phyloP scores from a whole-genome alignment of 208 protist genomes.

The Trypanosoma mega region DNA sequence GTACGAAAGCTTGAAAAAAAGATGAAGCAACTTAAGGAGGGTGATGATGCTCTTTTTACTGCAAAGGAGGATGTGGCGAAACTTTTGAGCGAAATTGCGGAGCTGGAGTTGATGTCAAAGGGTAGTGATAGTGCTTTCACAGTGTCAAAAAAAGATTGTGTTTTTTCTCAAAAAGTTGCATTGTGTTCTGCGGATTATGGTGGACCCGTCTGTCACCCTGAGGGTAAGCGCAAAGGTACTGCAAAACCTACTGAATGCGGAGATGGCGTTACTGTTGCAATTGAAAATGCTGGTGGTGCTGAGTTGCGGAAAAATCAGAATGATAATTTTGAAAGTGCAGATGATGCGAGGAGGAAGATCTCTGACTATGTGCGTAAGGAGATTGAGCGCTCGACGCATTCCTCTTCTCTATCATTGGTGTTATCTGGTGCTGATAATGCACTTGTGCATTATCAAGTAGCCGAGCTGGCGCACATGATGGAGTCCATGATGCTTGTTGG shows the following conservation, averaged over 20 bases:
- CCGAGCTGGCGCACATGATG: conserved; percentile 70
- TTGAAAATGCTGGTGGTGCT: conserved; percentile 18
- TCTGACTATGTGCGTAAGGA: neutral
- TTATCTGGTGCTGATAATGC: neutral
- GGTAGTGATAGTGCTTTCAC: neutral
- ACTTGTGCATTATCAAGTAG: conserved; percentile 70
- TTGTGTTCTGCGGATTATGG: too few relatives aligned
- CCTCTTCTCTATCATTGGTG: neutral
- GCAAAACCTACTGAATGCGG: too few relatives aligned
- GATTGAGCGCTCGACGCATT: conserved; percentile 1
- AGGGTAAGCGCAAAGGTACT: too few relatives aligned
- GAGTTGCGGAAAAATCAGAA: too few relatives aligned
- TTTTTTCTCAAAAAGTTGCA: too few relatives aligned
- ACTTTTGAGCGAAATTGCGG: conserved; percentile 3
- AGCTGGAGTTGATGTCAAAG: conserved; percentile 23
- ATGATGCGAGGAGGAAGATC: conserved; percentile 30
- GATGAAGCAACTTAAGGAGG: conserved; percentile 34
- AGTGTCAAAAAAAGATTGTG: conserved; percentile 6
- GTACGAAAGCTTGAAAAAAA: conserved; percentile 53
- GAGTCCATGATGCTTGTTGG: conserved; percentile 74
- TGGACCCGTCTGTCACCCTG: too few relatives aligned
- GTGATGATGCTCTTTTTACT: conserved; percentile 23
- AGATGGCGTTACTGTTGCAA: conserved; percentile 5
- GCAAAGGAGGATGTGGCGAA: conserved; percentile 33
- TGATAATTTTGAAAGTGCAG: too few relatives aligned